Evolutionary conservation across 805 yeast species (phyloP), one percentile per base, ranked within the genome.

Genomic region (Candida sphagnicola): DNA sequence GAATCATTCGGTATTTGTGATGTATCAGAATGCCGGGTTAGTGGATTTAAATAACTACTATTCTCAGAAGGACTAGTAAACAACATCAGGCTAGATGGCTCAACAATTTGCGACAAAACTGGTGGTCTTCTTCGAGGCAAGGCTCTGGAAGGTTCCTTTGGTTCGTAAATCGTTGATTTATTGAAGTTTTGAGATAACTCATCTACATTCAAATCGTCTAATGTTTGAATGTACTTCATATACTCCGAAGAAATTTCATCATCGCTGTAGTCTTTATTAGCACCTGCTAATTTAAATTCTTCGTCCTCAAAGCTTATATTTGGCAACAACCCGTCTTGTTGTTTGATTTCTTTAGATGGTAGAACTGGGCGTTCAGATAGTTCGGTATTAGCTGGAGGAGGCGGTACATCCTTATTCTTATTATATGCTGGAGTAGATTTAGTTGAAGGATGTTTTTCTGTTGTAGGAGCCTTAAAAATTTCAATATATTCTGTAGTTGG

Each of bases 401-500:
- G 43, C 5, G 61, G 59, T 42, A 51, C 42, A 15, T 51, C 52
- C 25, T 47, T 49, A 8, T 40, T 18, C 30, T 47, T 50, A 28
- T 41, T n/a, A 26, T 26, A 26, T 8, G 29, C n/a, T n/a, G n/a
- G n/a, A n/a, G n/a, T n/a, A n/a, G n/a, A n/a, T n/a, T n/a, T n/a
- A n/a, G n/a, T n/a, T n/a, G 52, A 14, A 53, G 29, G 29, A 56
- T 44, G 40, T 45, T 50, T 36, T 8, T 26, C 13, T 8, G 29
- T 12, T 13, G 17, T 5, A 11, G 35, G 33, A 28, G 39, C 16
- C 24, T 33, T 45, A 43, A 62, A 62, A 15, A 50, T 52, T 4
- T 46, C 38, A 15, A 63, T 38, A 40, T 66, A 67, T 18, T 61
- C 67, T 3, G 61, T 65, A 1, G 67, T 40, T 17, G 56, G 57